These are phyloP conservation scores for Ampelocalamus luodianensis DNA, from an alignment of 176 grass and related monocot species.

Conservation along the genomic window DNA sequence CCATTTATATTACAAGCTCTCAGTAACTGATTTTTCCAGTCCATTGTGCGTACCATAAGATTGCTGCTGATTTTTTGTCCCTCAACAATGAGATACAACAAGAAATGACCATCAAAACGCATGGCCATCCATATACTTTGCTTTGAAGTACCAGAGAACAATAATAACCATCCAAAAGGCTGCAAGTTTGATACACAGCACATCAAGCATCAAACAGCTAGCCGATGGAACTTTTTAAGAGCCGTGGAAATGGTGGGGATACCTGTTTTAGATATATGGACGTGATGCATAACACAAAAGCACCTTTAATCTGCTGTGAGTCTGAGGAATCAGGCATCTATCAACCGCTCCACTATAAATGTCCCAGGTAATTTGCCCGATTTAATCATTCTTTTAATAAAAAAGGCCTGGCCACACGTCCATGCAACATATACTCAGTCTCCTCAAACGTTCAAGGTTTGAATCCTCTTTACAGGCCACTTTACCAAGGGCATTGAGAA, in stretches of 20 bases:
- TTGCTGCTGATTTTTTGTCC: constrained; percentile 4
- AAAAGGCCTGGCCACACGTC: constrained; percentile 27
- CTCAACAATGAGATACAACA: not conserved
- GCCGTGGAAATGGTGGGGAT: constrained; percentile 6
- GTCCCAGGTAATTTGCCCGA: not conserved
- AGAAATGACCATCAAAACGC: constrained; percentile 37
- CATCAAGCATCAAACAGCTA: constrained; percentile 11
- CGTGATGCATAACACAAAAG: constrained; percentile 15
- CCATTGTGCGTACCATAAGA: not conserved
- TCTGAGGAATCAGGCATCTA: constrained; percentile 32
- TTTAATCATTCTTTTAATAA: not conserved
- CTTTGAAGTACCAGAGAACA: not conserved
- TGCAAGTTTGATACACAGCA: not conserved
- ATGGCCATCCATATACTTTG: not conserved
- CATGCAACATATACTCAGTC: not conserved
- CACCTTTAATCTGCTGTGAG: not conserved
- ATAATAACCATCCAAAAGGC: constrained; percentile 14
- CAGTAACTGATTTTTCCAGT: not conserved
- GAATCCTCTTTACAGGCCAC: constrained; percentile 17
- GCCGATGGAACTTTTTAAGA: not conserved
- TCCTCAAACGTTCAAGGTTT: not conserved
- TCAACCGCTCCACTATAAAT: constrained; percentile 18
- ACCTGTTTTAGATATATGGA: constrained; percentile 13
- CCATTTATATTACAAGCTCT: constrained; percentile 1
- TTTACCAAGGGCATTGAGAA: not conserved